Conservation (phyloP, 2,329 filamentous ascomycete species). For the Lanzia echinophila region DNA sequence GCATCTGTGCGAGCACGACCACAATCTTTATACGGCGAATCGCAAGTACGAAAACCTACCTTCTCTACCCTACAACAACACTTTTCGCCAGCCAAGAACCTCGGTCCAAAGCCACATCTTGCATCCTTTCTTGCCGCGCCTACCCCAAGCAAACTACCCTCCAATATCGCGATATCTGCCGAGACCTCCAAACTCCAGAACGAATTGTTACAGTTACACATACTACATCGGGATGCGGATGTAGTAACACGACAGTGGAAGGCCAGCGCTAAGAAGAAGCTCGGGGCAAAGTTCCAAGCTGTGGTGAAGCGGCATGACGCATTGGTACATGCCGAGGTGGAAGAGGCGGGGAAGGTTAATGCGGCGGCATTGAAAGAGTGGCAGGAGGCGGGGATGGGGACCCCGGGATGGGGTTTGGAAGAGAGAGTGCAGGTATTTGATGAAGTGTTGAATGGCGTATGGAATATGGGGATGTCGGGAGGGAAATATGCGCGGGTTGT, state of each 20-base stretch:
- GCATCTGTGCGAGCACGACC: background rate
- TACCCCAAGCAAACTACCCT: constrained; percentile 54
- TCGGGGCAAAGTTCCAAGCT: constrained; percentile 40
- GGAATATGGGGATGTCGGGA: constrained; percentile 48
- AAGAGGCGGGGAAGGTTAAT: constrained; percentile 46
- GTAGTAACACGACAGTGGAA: constrained; percentile 45
- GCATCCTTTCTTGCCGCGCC: constrained; percentile 51
- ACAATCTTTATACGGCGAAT: constrained; percentile 14
- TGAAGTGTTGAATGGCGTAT: constrained; percentile 49
- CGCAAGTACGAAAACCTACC: constrained; percentile 20
- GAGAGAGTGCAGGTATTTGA: constrained; percentile 53
- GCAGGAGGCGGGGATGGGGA: constrained; percentile 29
- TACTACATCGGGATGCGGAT: constrained; percentile 52
- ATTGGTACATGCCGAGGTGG: constrained; percentile 32
- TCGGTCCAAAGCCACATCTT: constrained; percentile 55
- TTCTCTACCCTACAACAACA: constrained; percentile 62
- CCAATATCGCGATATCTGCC: constrained; percentile 52
- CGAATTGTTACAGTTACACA: constrained; percentile 57
- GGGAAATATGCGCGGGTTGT: constrained; percentile 51
- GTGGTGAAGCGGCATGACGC: constrained; percentile 36
- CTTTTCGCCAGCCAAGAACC: constrained; percentile 57
- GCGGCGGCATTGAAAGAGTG: constrained; percentile 46
- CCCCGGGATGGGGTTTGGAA: constrained; percentile 38
- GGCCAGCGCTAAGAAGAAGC: constrained; percentile 44
- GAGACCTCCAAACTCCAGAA: constrained; percentile 55